Evolutionary conservation across 805 yeast species (phyloP).

Genomic region (Candida maris): DNA sequence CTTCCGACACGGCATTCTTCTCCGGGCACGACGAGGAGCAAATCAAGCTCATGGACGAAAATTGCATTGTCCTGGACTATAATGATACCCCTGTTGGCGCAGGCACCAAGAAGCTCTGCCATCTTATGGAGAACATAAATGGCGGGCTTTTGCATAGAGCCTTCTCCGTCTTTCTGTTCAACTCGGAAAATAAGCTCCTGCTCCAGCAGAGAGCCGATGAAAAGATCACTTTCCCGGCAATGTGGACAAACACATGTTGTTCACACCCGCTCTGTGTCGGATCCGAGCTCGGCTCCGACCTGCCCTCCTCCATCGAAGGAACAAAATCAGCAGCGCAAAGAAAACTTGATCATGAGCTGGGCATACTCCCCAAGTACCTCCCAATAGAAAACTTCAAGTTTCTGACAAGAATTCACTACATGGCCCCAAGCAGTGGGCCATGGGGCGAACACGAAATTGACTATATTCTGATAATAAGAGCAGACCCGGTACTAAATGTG

Average conservation of each 20-base stretch:
- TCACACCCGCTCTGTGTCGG: constrained; percentile 91
- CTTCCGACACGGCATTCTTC: constrained; percentile 47
- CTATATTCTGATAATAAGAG: constrained; percentile 76
- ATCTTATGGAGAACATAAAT: constrained; percentile 81
- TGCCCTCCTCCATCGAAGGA: constrained; percentile 66
- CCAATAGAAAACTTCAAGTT: constrained; percentile 71
- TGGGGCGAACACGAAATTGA: constrained; percentile 99
- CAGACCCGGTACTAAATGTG: constrained; percentile 45
- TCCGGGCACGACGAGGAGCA: constrained; percentile 92
- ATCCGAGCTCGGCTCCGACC: constrained; percentile 66
- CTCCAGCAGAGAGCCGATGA: constrained; percentile 95
- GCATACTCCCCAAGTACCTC: constrained; percentile 57
- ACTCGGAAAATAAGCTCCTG: constrained; percentile 67
- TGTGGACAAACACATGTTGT: constrained; percentile 99
- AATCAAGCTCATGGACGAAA: constrained; percentile 91
- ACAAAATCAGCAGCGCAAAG: constrained; percentile 87
- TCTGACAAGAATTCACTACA: constrained; percentile 91
- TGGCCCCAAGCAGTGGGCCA: constrained; percentile 69
- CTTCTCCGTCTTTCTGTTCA: constrained; percentile 90
- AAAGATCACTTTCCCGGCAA: constrained; percentile 91
- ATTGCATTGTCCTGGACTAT: constrained; percentile 89
- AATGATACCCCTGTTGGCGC: constrained; percentile 87
- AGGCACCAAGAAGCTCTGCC: constrained; percentile 89
- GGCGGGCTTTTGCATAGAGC: constrained; percentile 91
- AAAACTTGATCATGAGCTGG: constrained; percentile 89